These are phyloP conservation scores for Malus hybrid DNA, from an alignment of 331 rosid species.

Conservation along the genomic window DNA sequence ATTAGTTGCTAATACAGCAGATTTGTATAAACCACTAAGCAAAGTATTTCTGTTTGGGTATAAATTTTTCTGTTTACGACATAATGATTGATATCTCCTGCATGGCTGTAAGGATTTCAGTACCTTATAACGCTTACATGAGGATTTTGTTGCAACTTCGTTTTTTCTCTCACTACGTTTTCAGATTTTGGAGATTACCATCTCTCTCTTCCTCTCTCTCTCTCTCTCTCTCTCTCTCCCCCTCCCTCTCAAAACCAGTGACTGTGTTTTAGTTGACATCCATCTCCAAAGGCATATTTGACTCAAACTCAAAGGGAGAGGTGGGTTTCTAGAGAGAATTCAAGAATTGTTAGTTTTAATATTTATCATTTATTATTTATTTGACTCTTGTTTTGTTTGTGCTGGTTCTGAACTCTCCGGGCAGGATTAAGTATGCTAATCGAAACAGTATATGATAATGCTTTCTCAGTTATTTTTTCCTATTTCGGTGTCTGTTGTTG, in stretches of 20 bases:
- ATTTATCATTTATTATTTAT: not conserved
- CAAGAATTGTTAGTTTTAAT: not conserved
- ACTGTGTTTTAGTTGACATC: constrained; percentile 13
- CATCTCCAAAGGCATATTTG: constrained; percentile 14
- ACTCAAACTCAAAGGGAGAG: constrained; percentile 12
- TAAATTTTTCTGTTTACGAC: constrained; percentile 19
- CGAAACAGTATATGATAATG: not conserved
- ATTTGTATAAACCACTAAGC: too few species aligned
- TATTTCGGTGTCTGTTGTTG: constrained; percentile 15
- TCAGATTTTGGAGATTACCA: constrained; percentile 43
- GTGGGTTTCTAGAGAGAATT: not conserved
- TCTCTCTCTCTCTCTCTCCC: not conserved
- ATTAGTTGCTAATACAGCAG: not conserved
- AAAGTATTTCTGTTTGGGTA: not conserved
- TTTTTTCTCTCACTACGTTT: constrained; percentile 35
- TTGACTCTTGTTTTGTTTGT: not conserved
- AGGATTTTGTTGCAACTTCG: constrained; percentile 30
- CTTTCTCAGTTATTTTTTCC: not conserved
- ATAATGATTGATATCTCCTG: constrained; percentile 36
- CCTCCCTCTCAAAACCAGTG: constrained; percentile 16
- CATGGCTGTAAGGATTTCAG: constrained; percentile 44
- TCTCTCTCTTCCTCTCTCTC: constrained; percentile 1
- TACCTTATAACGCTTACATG: constrained; percentile 51
- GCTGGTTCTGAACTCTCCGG: not conserved
- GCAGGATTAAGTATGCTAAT: not conserved